Evolutionary conservation across 192 early-diverging fungal genomes (phyloP), one percentile per base, ranked within the genome.

Genomic region (Entrophospora sp.): DNA sequence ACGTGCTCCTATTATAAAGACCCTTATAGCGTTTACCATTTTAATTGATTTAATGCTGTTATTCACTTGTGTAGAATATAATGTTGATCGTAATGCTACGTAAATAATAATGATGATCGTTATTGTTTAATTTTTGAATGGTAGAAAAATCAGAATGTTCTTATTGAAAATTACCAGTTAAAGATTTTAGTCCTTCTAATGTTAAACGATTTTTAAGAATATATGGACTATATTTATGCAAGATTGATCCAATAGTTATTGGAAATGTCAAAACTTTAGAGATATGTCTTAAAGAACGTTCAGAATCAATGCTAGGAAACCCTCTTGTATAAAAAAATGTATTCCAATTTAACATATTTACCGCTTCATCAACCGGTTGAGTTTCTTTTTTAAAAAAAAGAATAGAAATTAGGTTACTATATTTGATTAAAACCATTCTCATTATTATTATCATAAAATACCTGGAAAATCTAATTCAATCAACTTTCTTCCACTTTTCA

Each of bases 291-390:
- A 91, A 84, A 16, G 87, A 82, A 52, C 85, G 78, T 24, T 80
- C 77, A 31, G 82, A 83, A 67, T 83, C 82, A 70, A 88, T 81
- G 61, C 82, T 85, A 30, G 82, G 83, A 68, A 91, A 91, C 71
- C 81, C 81, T 62, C 89, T 81, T 36, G 89, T 91, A 68, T 89
- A 91, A 68, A 91, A 70, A 65, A 83, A 89, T 16, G 83, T 77
- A 67, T 91, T 85, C 89, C 89, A 91, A 71, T 77, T 85, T 57
- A 75, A 81, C 75, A 91, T 75, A 60, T 91, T 91, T 59, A 91
- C 81, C 18, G 82, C 77, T 61, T 87, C 81, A 77, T 91, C 89
- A 27, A 83, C 80, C 45, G 69, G 75, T 73, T 89, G 84, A 52
- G 85, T 71, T 66, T 62, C 63, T 72, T 43, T 4, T 20, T 20